phyloP scores from a whole-genome alignment of 2,329 filamentous ascomycete species.

The Aureobasidium vineae region DNA sequence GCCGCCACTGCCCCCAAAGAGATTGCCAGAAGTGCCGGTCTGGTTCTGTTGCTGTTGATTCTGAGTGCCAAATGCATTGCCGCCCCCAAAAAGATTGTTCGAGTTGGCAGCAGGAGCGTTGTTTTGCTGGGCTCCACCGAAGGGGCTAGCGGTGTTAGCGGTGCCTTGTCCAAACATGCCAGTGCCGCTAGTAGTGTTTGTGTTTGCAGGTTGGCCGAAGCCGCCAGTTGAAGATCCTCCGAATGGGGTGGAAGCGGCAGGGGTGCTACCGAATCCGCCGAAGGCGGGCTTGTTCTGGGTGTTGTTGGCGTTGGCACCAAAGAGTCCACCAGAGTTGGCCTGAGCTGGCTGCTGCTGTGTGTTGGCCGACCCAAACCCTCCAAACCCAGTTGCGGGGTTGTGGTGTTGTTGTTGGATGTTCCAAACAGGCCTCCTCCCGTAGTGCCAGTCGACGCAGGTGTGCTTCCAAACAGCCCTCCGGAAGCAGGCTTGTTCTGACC shows the following conservation, averaged over 20 bases:
- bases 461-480: slow-evolving; percentile 35
- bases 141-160: slow-evolving; percentile 34
- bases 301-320: slow-evolving; percentile 28
- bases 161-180: slow-evolving; percentile 37
- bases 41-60: slow-evolving; percentile 27
- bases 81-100: slow-evolving; percentile 44
- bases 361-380: no score
- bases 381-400: no score
- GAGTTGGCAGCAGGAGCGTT: slow-evolving; percentile 36
- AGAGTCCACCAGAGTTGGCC: slow-evolving; percentile 26
- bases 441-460: slow-evolving; percentile 27
- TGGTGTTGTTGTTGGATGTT: slow-evolving; percentile 34
- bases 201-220: slow-evolving; percentile 42
- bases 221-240: slow-evolving; percentile 35
- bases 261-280: slow-evolving; percentile 44
- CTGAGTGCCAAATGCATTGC: slow-evolving; percentile 35
- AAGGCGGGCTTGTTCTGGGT: slow-evolving; percentile 30
- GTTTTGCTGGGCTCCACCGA: slow-evolving; percentile 29
- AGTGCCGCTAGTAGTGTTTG: slow-evolving; percentile 33
- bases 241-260: slow-evolving; percentile 42
- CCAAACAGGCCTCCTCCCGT: slow-evolving; percentile 37
- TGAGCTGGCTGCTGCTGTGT: not conserved
- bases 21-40: not conserved
- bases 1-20: slow-evolving; percentile 17
- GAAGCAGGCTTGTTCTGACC: slow-evolving; percentile 31